These are phyloP conservation scores for Penicillium sp. DNA, from an alignment of 2,329 filamentous ascomycete genomes.

Conservation along the genomic window DNA sequence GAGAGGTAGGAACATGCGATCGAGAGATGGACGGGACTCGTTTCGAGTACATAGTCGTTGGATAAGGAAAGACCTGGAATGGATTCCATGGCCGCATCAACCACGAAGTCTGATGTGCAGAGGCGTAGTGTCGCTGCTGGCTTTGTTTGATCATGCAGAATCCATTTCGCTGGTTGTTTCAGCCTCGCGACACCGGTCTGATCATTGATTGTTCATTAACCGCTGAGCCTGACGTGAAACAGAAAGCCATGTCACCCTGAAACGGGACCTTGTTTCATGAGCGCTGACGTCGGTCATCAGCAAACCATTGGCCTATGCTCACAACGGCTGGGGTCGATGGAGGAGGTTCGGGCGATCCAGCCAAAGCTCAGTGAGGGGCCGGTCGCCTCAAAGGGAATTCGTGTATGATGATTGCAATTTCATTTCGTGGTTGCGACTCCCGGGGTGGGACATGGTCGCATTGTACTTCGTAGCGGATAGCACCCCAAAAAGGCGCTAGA, in stretches of 20 bases:
- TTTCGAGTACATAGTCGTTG: constrained; percentile 1
- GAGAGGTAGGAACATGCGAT: constrained; percentile 7
- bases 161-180: neutral
- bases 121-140: neutral
- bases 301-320: neutral
- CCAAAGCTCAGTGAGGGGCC: neutral
- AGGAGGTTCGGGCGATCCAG: neutral
- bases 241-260: constrained; percentile 1
- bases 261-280: constrained; percentile 8
- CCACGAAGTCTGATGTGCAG: neutral
- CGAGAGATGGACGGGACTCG: neutral
- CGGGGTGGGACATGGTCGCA: neutral
- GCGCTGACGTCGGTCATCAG: constrained; percentile 1
- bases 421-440: neutral
- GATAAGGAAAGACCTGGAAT: constrained; percentile 2
- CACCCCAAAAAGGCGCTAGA: neutral
- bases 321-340: neutral
- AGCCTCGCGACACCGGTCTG: neutral
- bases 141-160: neutral
- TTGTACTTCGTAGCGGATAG: neutral
- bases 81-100: neutral
- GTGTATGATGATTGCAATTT: neutral
- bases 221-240: constrained; percentile 10
- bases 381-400: neutral
- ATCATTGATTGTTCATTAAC: neutral